Base-by-base conservation (phyloP, 495 filamentous ascomycete genomes). In the Hypoxylon intermedium region DNA sequence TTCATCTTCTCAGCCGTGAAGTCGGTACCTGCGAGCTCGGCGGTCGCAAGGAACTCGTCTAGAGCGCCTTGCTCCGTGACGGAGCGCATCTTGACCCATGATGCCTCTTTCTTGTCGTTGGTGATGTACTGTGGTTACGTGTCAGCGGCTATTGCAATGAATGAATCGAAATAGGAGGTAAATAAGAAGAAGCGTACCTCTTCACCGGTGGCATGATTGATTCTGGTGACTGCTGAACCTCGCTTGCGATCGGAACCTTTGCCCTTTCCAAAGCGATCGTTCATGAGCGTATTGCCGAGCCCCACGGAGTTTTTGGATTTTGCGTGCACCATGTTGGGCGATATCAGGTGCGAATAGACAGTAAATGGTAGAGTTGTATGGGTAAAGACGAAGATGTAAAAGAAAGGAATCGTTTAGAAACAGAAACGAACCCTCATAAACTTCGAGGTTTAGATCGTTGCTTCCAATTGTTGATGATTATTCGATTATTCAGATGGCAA, bases 1-100 rank as follows among this genome's bases (percentile, higher is more conserved):
- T 91, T 96, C 84, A 95, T 89, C 80, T 97, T 97, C 82, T 99
- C 94, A 30, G 95, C 95, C 5, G 94, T 96, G 73, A 99, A 99
- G 71, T 99, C 95, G 54, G 95, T 99, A 42, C 92, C 93, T 15
- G 95, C 95, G 62, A 99, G 80, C 75, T 98, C 92, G 61, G 93
- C 93, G 21, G 93, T 97, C 11, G 81, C 81, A 56, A 82, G 62
- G 68, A 83, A 81, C 68, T 85, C 84, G 75, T 98, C 94, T 46
- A 98, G 85, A 31, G 93, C 92, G 53, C 86, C 93, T 77, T 99
- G 95, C 79, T 98, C 93, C 19, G 95, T 99, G 63, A 98, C 89
- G 77, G 89, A 93, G 75, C 93, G 91, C 93, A 98, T 97, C 81
- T 97, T 98, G 67, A 92, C 85, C 89, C 89, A 93, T 63, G 85